These are phyloP conservation scores for Phytophthora colocasiae DNA, from an alignment of 352 stramenopile species.

Conservation along the genomic window DNA sequence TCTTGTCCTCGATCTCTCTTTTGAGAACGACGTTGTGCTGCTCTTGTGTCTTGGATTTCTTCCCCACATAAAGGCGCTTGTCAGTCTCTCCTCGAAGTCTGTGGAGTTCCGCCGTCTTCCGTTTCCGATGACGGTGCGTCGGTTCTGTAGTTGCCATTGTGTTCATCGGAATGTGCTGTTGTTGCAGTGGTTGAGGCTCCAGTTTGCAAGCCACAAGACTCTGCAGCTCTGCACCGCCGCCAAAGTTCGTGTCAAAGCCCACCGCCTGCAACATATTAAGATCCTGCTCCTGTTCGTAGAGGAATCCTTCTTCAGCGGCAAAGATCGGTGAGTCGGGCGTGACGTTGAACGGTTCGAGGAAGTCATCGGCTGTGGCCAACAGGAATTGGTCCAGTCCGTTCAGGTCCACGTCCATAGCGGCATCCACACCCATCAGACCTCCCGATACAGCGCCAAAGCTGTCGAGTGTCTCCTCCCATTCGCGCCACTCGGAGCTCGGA, in stretches of 20 bases:
- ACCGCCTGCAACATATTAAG: slow-evolving; percentile 28
- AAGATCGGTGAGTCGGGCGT: slow-evolving; percentile 44
- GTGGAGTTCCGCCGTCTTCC: slow-evolving; percentile 59
- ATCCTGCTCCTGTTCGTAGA: slow-evolving; percentile 43
- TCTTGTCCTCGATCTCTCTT: slow-evolving; percentile 44
- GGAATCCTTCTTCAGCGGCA: slow-evolving; percentile 21
- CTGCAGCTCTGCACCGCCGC: slow-evolving; percentile 44
- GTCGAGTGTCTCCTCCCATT: slow-evolving; percentile 52
- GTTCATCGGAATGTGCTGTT: slow-evolving; percentile 7
- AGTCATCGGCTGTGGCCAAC: slow-evolving; percentile 63
- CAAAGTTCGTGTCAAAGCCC: slow-evolving; percentile 45
- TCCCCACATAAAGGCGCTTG: slow-evolving; percentile 30
- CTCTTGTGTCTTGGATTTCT: slow-evolving; percentile 49
- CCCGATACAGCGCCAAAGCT: slow-evolving; percentile 23
- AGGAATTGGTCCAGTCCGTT: slow-evolving; percentile 68
- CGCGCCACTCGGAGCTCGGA: slow-evolving; percentile 47
- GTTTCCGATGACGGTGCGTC: slow-evolving; percentile 55
- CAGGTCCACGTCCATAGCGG: slow-evolving; percentile 60
- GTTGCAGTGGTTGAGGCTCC: slow-evolving; percentile 21
- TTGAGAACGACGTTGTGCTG: slow-evolving; percentile 23
- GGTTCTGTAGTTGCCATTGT: slow-evolving; percentile 4
- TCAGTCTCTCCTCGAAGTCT: slow-evolving; percentile 28
- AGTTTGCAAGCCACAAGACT: slow-evolving; percentile 49
- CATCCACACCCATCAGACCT: slow-evolving; percentile 18
- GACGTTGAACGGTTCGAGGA: slow-evolving; percentile 58